Base-by-base conservation (phyloP, 2,329 filamentous ascomycete genomes). In the Dothidotthia symphoricarpi region DNA sequence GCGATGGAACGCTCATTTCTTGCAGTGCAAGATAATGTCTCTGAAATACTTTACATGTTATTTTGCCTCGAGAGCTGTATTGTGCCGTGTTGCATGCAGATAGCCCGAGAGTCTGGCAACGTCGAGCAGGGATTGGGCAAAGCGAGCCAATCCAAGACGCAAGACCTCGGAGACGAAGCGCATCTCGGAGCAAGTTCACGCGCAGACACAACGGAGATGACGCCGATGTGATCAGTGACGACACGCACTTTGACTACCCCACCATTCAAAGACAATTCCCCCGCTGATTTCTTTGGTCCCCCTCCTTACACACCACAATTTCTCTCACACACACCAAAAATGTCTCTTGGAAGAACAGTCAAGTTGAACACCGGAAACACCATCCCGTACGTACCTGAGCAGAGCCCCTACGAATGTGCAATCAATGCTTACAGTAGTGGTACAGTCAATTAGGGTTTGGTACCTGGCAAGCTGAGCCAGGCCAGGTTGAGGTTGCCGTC, bases 331-430 rank as follows among this genome's bases (percentile, higher is more conserved):
- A 25, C 12, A 16, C 36, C 38, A 37, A 57, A 17, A 30, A 59
- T 59, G 55, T 59, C 55, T 56, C 46, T 56, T 39, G 61, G 55
- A 36, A 55, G 63, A 51, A 69, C 60, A 31, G 77, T 72, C 61
- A 74, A 70, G 34, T 75, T 80, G 51, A 77, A 80, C 59, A 83
- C 82, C 36, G 86, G 86, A 41, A 83, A 77, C 66, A 81, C 85
- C 69, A 91, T 93, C 49, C 84, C 85, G 81, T 60, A 67, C 88
- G 55, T 85, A 83, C 44, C 73, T 87, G 3, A 63, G 54, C 24
- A 67, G 28, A 71, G 75, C 50, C 71, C 75, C 53, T n/a, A n/a
- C n/a, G n/a, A n/a, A n/a, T n/a, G n/a, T n/a, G 81, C 85, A 36
- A 80, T 84, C 36, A 80, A 75, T 65, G 80, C 83, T 37, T 17